Conservation (phyloP, 768 basidiomycete species). For the Kwoniella dendrophila region DNA sequence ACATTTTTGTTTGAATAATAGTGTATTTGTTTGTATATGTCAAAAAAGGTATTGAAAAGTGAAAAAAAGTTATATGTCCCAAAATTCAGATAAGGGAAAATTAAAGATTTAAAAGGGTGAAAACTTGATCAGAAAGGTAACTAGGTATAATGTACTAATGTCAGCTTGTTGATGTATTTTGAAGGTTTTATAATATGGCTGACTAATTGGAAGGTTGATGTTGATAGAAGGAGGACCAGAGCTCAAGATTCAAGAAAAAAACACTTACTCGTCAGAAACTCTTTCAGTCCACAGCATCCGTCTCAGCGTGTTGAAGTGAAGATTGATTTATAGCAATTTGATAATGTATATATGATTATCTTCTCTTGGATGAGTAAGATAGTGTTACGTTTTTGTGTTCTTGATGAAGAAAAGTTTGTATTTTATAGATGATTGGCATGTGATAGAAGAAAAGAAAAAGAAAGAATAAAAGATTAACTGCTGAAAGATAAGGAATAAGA, state of each 20-base stretch:
- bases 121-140: constrained; percentile 54
- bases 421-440: no score
- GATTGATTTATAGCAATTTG: no score
- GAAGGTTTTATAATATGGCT: not conserved
- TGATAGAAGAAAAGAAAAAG: no score
- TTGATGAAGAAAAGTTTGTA: no score
- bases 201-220: not conserved
- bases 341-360: no score
- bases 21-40: constrained; percentile 6
- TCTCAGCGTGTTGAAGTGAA: no score
- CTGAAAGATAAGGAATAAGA: no score
- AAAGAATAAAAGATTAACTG: no score
- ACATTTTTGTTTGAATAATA: not conserved
- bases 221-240: not conserved
- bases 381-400: no score
- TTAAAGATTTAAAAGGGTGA: constrained; percentile 42
- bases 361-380: no score
- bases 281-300: constrained; percentile 53
- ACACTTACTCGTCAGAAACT: constrained; percentile 54
- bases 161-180: not conserved
- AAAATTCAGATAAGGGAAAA: constrained; percentile 11
- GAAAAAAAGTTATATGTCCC: not conserved
- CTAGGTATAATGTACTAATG: constrained; percentile 5
- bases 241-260: not conserved
- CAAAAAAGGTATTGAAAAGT: not conserved